These are phyloP conservation scores for Trichoderma sp. DNA, from an alignment of 2,329 filamentous ascomycete species.

Conservation along the genomic window DNA sequence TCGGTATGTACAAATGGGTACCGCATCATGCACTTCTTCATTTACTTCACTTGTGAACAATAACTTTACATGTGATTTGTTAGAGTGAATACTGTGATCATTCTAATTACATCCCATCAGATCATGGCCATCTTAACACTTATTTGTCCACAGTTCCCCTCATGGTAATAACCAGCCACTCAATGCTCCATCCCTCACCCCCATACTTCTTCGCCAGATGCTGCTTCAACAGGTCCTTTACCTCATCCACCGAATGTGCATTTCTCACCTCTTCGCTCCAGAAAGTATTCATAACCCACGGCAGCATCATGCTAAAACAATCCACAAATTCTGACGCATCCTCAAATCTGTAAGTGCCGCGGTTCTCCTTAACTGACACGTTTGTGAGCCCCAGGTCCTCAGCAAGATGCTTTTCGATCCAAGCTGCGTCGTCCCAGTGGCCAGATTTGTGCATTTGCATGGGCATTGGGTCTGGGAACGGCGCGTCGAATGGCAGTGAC, in stretches of 20 bases:
- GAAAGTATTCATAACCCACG: slow-evolving; percentile 39
- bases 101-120: not conserved
- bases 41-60: not conserved
- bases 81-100: too few species aligned
- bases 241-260: slow-evolving; percentile 41
- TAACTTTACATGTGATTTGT: too few species aligned
- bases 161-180: slow-evolving; percentile 30
- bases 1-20: not conserved
- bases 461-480: slow-evolving; percentile 36
- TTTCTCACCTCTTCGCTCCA: slow-evolving; percentile 44
- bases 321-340: slow-evolving; percentile 39
- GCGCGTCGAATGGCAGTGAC: slow-evolving; percentile 43
- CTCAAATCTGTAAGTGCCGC: slow-evolving; percentile 34
- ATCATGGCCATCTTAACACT: not conserved
- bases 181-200: slow-evolving; percentile 31
- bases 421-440: slow-evolving; percentile 43
- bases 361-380: slow-evolving; percentile 37
- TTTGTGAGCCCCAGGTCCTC: slow-evolving; percentile 40
- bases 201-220: slow-evolving; percentile 44
- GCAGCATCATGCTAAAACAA: slow-evolving; percentile 42
- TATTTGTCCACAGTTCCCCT: slow-evolving; percentile 30
- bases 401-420: slow-evolving; percentile 40
- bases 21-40: not conserved
- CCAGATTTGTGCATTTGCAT: slow-evolving; percentile 45
- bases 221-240: slow-evolving; percentile 37